Base-by-base conservation (phyloP, 2,329 filamentous ascomycete genomes). In the Scedosporium boydii region DNA sequence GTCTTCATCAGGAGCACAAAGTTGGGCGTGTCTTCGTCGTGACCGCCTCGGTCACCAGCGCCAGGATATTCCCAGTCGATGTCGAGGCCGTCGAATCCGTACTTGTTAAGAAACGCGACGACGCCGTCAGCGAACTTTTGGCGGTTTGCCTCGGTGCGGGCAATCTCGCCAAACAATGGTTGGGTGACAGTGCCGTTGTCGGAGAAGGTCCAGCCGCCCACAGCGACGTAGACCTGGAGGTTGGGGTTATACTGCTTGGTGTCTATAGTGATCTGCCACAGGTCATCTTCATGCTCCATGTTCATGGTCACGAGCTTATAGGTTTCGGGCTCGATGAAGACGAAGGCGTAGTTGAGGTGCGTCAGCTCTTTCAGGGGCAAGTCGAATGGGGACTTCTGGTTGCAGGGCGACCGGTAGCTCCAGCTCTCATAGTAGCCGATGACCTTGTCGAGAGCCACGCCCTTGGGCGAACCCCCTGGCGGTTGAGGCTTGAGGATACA, bases 71-170 rank as follows among this genome's bases (percentile, higher is more conserved):
- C 73, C 78, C 78, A 81, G 64, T 81, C 76, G n/a, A 81, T 66
- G 59, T 81, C 77, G 1, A 79, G 69, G 2, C 77, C 77, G 63
- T 77, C 74, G 59, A 81, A 79, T 2, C 70, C 70, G 65, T 78
- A 79, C 6, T 68, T 72, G 1, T 66, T 38, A 67, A 81, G 70
- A 65, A 82, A 80, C 1, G 62, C 58, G 1, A 74, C 62, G 0
- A 79, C 64, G 0, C 70, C 73, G 1, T 67, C 63, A 61, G 76
- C 71, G 64, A 81, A 82, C 0, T 64, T 66, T 0, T 63, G 58
- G n/a, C 72, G 69, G 16, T 48, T 48, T 4, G 16, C 44, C 7
- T 16, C 1, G 16, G 16, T 48, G 44, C 16, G 5, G 18, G 44
- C 16, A 21, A 48, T 48, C 16, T 48, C 16, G 16, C 16, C 16